Evolutionary conservation across 768 basidiomycete genomes (phyloP), one percentile per base, ranked within the genome.

Genomic region (Pleurotus sapidus): DNA sequence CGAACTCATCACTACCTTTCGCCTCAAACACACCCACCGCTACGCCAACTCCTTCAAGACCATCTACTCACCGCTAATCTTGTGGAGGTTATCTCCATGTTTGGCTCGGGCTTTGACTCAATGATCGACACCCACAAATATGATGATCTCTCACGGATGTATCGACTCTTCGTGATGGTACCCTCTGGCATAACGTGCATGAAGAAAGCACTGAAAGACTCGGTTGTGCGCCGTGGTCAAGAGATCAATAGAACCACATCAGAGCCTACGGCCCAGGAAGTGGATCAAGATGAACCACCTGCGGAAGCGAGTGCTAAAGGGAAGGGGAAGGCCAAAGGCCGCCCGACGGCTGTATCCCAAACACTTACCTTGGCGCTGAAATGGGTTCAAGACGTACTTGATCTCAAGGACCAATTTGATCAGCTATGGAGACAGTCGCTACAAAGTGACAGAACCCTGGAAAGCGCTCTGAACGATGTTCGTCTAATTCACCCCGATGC

Each of bases 321-420:
- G 30, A 55, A 91, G 81, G 74, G 61, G 9, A 76, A 74, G 76
- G 57, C 69, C 58, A 78, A 78, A 60, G 66, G 71, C n/a, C 70
- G 73, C 30, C 63, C 68, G 38, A 63, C 73, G 42, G 65, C 74
- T 58, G 71, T 73, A 5, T 74, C 76, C 6, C 81, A 86, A 57
- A 76, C 85, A 0, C 70, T 87, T 18, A 68, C 74, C 11, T 64
- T 83, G 25, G 97, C 96, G 4, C 73, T 96, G 55, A 87, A 84
- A 67, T 99, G 97, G 97, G 96, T 98, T 0, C 88, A 96, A 68
- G 86, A 89, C 62, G 89, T 97, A 14, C 76, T 99, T 11, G 85
- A 88, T 59, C 77, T 98, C 56, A 98, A 98, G 72, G 95, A 98
- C 71, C 91, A 84, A 66, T 93, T 97, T 66, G 93, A 98, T 63